These are phyloP conservation scores for Penicillium sp. DNA, from an alignment of 2,329 filamentous ascomycete genomes.

Conservation along the genomic window DNA sequence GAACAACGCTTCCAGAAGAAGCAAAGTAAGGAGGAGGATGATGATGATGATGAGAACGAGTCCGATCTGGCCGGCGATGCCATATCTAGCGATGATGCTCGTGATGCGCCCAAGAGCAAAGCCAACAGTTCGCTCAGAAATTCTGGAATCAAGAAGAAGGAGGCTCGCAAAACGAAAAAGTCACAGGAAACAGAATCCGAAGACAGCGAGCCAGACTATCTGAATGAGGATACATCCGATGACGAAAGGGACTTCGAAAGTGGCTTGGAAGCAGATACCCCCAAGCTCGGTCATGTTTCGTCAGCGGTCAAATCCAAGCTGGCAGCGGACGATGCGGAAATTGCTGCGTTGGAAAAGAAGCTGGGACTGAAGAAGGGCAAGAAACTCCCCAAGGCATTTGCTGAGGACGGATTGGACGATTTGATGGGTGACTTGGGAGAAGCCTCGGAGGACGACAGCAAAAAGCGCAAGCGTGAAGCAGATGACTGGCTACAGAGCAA, in stretches of 20 bases:
- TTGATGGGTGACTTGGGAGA: constrained; percentile 72
- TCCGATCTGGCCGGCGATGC: constrained; percentile 25
- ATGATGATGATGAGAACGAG: constrained; percentile 34
- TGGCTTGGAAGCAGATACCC: neutral
- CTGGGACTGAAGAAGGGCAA: constrained; percentile 81
- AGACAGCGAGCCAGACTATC: constrained; percentile 27
- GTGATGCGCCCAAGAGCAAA: constrained; percentile 15
- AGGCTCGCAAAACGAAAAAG: constrained; percentile 4
- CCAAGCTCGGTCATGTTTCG: constrained; percentile 30
- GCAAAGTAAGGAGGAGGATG: constrained; percentile 32
- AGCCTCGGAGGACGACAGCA: constrained; percentile 53
- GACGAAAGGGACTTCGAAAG: constrained; percentile 2
- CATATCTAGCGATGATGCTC: constrained; percentile 23
- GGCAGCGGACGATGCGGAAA: constrained; percentile 83
- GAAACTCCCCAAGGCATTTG: constrained; percentile 71
- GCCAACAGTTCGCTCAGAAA: neutral
- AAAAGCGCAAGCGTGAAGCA: constrained; percentile 65
- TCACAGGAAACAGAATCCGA: constrained; percentile 25
- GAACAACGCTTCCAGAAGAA: constrained; percentile 18
- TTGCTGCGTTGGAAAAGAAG: constrained; percentile 83
- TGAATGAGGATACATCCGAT: constrained; percentile 16
- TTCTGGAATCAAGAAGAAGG: neutral
- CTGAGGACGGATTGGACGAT: constrained; percentile 81
- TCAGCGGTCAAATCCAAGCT: constrained; percentile 64
- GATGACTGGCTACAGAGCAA: constrained; percentile 64